These are phyloP conservation scores for Darksidea phi DNA, from an alignment of 495 filamentous ascomycete species.

Conservation along the genomic window DNA sequence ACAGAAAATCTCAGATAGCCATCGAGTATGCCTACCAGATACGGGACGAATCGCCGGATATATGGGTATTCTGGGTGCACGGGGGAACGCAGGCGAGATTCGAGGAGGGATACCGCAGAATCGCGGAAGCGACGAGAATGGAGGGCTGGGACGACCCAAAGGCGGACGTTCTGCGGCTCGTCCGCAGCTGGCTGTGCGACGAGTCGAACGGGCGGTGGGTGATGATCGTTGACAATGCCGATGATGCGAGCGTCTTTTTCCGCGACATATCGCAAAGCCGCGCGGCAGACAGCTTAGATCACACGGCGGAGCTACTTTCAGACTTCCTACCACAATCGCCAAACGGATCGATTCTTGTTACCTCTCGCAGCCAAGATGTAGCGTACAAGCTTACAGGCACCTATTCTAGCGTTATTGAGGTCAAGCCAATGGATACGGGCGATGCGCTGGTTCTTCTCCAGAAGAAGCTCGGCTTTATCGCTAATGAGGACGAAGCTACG, in stretches of 20 bases:
- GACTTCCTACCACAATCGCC: constrained; percentile 7
- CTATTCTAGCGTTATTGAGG: constrained; percentile 40
- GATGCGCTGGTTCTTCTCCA: constrained; percentile 44
- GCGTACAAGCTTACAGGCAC: constrained; percentile 39
- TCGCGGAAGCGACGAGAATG: constrained; percentile 33
- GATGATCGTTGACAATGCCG: constrained; percentile 25
- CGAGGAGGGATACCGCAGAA: constrained; percentile 44
- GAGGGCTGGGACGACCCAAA: neutral
- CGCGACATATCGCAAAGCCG: neutral
- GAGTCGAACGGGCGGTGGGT: constrained; percentile 23
- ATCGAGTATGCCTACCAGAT: constrained; percentile 46
- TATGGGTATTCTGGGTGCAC: constrained; percentile 55
- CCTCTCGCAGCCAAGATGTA: neutral
- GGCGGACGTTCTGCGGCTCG: neutral
- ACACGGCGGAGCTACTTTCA: neutral
- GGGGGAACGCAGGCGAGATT: constrained; percentile 46
- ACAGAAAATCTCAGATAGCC: constrained; percentile 29
- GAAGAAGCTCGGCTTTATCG: constrained; percentile 43
- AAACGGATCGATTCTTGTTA: constrained; percentile 24
- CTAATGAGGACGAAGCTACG: constrained; percentile 7
- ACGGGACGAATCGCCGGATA: constrained; percentile 44
- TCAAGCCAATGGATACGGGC: constrained; percentile 40
- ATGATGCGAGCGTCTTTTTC: constrained; percentile 11
- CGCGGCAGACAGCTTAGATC: neutral
- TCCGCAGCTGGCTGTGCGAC: constrained; percentile 29